phyloP scores from a whole-genome alignment of 345 rosid genomes.

The Eucalyptus polyanthemos region DNA sequence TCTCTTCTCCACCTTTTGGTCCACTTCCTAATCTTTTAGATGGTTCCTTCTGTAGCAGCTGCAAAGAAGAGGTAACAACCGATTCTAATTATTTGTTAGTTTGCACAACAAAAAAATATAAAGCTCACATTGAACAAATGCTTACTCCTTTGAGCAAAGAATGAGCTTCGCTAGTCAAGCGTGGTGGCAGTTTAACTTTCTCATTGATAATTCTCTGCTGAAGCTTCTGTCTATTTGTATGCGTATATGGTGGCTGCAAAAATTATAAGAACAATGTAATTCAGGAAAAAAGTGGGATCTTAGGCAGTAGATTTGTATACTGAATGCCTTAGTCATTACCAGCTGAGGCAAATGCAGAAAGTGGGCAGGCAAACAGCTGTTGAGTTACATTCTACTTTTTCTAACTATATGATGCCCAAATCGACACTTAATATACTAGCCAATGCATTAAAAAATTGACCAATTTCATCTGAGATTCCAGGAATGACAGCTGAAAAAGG shows the following conservation, averaged over 20 bases:
- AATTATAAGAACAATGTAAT: neutral
- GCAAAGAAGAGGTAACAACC: neutral
- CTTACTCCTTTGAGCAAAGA: slow-evolving; percentile 66
- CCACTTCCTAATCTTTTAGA: slow-evolving; percentile 61
- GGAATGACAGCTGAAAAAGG: neutral
- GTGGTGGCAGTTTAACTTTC: slow-evolving; percentile 58
- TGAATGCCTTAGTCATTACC: neutral
- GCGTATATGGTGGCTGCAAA: slow-evolving; percentile 47
- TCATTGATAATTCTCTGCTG: slow-evolving; percentile 64
- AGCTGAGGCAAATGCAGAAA: neutral
- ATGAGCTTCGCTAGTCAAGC: slow-evolving; percentile 50
- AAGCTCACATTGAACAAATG: neutral
- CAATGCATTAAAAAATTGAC: neutral
- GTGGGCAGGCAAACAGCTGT: neutral
- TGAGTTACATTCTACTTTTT: neutral
- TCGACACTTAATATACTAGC: neutral
- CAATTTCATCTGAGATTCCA: neutral
- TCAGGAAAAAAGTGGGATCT: neutral
- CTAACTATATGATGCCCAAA: neutral
- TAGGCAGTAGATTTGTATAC: neutral
- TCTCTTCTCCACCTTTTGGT: slow-evolving; percentile 43
- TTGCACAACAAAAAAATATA: neutral
- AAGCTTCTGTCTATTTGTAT: slow-evolving; percentile 55
- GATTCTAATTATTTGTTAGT: neutral
- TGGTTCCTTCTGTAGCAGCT: slow-evolving; percentile 67